Conservation (phyloP, 371 early-diverging fungal species). For the Blakeslea trispora region DNA sequence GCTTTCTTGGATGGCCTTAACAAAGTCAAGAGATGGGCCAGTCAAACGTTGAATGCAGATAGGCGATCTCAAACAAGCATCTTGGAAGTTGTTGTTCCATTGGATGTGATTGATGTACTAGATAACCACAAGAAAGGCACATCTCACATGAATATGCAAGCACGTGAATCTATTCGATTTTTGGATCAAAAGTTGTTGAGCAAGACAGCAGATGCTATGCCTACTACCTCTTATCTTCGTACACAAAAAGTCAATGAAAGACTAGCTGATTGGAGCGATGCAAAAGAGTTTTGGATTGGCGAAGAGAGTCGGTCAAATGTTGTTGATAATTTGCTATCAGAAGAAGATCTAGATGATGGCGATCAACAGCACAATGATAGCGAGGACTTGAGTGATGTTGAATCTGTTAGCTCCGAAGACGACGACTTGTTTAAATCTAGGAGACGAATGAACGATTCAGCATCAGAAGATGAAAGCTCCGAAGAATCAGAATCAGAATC, state of each 20-base stretch:
- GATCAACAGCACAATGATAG: constrained; percentile 19
- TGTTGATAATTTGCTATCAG: constrained; percentile 28
- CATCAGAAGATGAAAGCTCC: constrained; percentile 2
- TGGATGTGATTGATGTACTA: constrained; percentile 67
- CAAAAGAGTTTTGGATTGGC: constrained; percentile 52
- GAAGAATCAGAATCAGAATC: constrained; percentile 12
- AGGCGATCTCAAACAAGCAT: constrained; percentile 33
- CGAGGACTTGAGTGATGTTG: constrained; percentile 20
- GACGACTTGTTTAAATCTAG: constrained; percentile 27
- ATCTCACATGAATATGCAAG: constrained; percentile 60
- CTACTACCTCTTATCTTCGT: constrained; percentile 35
- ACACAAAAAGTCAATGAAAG: constrained; percentile 53
- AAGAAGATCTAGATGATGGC: constrained; percentile 15
- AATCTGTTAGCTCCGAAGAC: constrained; percentile 8
- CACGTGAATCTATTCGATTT: constrained; percentile 78
- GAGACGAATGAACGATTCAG: constrained; percentile 22
- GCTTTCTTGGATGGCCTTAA: constrained; percentile 51
- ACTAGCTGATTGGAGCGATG: constrained; percentile 53
- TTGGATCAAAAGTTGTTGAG: constrained; percentile 59
- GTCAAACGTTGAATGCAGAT: constrained; percentile 34
- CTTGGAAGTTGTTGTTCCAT: constrained; percentile 59
- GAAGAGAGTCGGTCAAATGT: constrained; percentile 32
- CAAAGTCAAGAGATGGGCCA: constrained; percentile 59
- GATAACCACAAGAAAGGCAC: constrained; percentile 75
- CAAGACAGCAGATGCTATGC: constrained; percentile 4